These are phyloP conservation scores for Gracilariopsis chorda DNA, from an alignment of 23 red algal species.

Conservation along the genomic window DNA sequence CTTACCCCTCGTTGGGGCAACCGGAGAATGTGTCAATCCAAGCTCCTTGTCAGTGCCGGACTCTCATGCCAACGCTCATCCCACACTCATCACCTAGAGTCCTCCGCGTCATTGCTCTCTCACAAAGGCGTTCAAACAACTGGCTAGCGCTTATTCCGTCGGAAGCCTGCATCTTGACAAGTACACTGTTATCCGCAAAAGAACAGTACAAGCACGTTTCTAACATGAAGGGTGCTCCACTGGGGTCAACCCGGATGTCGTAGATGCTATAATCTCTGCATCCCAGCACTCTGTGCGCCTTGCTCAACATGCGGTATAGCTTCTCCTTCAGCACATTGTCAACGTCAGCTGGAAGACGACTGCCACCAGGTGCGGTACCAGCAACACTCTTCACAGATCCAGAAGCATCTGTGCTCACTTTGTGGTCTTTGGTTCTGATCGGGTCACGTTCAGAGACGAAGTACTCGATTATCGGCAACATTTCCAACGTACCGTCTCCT, in stretches of 20 bases:
- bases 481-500: slow-evolving; percentile 31
- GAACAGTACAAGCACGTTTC: slow-evolving; percentile 78
- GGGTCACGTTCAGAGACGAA: slow-evolving; percentile 40
- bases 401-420: neutral
- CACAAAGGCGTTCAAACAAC: slow-evolving; percentile 25
- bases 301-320: slow-evolving; percentile 7
- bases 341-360: slow-evolving; percentile 12
- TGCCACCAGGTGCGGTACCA: neutral
- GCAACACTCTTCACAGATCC: neutral
- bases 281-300: slow-evolving; percentile 48
- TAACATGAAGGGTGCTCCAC: slow-evolving; percentile 51
- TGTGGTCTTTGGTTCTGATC: slow-evolving; percentile 19
- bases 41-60: too few species aligned
- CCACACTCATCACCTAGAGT: neutral
- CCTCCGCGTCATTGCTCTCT: slow-evolving; percentile 30
- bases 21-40: too few species aligned
- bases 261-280: slow-evolving; percentile 81
- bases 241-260: slow-evolving; percentile 51
- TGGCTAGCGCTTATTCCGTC: slow-evolving; percentile 12
- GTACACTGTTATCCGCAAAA: slow-evolving; percentile 44
- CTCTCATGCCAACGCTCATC: neutral
- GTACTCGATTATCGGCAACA: slow-evolving; percentile 70
- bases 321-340: slow-evolving; percentile 31
- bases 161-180: slow-evolving; percentile 48
- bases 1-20: too few species aligned